A percentile compares a stretch with the other conserved stretches of the same genome.
phyloP scores from a whole-genome alignment of 176 grass and related monocot species.

The Eleusine coracana region DNA sequence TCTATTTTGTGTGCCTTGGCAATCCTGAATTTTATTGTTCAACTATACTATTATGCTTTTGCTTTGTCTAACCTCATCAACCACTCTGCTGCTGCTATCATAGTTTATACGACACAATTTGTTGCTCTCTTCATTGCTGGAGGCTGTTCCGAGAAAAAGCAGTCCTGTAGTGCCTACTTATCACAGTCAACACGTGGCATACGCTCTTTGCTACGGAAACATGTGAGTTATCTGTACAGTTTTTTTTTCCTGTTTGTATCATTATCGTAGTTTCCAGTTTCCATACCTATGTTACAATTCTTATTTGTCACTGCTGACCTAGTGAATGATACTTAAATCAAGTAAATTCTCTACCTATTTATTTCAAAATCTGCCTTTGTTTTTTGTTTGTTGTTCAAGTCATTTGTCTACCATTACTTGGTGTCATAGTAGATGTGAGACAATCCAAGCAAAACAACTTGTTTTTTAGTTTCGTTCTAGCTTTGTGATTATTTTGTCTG shows the following conservation, averaged over 20 bases:
- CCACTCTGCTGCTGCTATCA: conserved; percentile 1
- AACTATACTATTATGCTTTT: conserved; percentile 17
- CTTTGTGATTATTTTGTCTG: not conserved
- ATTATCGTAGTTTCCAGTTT: not conserved
- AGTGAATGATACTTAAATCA: conserved; percentile 10
- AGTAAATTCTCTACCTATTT: not conserved
- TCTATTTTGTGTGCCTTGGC: conserved; percentile 5
- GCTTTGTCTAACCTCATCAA: conserved; percentile 26
- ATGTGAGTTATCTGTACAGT: conserved; percentile 57
- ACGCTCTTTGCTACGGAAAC: conserved; percentile 77
- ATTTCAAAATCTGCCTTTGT: not conserved
- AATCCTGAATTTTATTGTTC: not conserved
- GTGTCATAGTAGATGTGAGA: not conserved
- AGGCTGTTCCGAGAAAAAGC: conserved; percentile 52
- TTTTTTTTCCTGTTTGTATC: not conserved
- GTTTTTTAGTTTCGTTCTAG: not conserved
- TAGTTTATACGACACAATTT: conserved; percentile 92
- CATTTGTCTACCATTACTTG: not conserved
- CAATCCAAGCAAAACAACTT: not conserved
- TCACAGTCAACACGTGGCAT: conserved; percentile 86
- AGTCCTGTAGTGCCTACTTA: conserved; percentile 77
- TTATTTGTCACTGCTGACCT: conserved; percentile 2
- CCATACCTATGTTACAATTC: not conserved
- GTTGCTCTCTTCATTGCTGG: conserved; percentile 77
- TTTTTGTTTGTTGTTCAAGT: conserved; percentile 32